Evolutionary conservation across 148 eudicot genomes (phyloP), one percentile per base, ranked within the genome.

Genomic region (Chenopodium formosanum): DNA sequence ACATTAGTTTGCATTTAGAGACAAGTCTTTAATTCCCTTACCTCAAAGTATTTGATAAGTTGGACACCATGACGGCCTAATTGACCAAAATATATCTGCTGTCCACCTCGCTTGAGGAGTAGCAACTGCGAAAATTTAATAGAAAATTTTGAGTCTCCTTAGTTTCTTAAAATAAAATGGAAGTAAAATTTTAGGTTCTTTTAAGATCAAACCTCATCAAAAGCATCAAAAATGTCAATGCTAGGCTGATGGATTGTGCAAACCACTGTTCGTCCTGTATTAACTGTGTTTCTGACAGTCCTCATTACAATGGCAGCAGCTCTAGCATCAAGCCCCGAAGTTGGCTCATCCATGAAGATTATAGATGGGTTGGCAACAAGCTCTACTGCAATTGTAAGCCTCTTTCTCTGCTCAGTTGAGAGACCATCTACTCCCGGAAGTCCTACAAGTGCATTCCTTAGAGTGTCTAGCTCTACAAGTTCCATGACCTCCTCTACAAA

Each of bases 231-330:
- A 22, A 91, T 91, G 85, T 91, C 92, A 67, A 91, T 90, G 88
- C 94, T 91, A 40, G 93, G 93, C 88, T 91, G 93, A 82, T 91
- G 93, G 85, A 89, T 89, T 50, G 93, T 91, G 88, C 93, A 90
- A 27, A 91, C 93, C n/a, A 91, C 91, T 7, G 91, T 91, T 75
- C 93, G 78, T 66, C 91, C 93, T 0, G 91, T 91, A 77, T 91
- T 83, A 1, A 89, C 93, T 0, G 93, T 91, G 87, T 89, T 91
- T 67, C 93, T 88, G 31, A 91, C 89, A 5, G 93, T 83, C 70
- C 92, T 89, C 96, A 92, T 91, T 46, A 92, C 94, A 58, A 92
- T 92, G 48, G 97, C 94, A 29, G 97, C 97, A 50, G 97, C 94
- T 80, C 94, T 89, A 25, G 94, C 94, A 78, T 92, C 96, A 16